Evolutionary conservation across 2,329 filamentous ascomycete genomes (phyloP), one percentile per base, ranked within the genome.

Genomic region (Aspergillus sp.): DNA sequence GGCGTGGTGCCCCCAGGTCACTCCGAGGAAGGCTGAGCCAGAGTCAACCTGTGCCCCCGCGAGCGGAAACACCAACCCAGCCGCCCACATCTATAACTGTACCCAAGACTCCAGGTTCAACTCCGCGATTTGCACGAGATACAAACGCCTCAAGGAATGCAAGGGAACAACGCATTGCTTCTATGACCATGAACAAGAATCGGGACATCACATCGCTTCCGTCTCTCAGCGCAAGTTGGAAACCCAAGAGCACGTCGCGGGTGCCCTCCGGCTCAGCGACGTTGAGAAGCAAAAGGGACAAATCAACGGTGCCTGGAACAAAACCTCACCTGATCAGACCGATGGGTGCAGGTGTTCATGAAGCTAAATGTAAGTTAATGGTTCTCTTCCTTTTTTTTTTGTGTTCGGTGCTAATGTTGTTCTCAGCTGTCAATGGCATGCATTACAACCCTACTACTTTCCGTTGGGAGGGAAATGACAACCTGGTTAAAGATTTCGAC

Each of bases 381-480:
- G 48, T 8, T 29, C 45, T 7, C 10, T 32, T 36, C 30, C 7
- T 41, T 40, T 35, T 41, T 49, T 41, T 41, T 40, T 35, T 41
- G 48, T 41, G 48, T 28, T 42, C 26, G 30, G 19, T 44, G 42
- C 50, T 55, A 41, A 52, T 39, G 2, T 39, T 43, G 26, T 50
- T 48, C 46, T 36, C 57, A 91, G 88, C 83, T 60, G 79, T 95
- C 50, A 93, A 95, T 67, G 93, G 91, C 53, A 98, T 98, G 93
- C 84, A 82, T 46, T 98, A 95, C 65, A 97, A 98, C 61, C 88
- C 93, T 5, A 74, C 78, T 29, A 86, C 87, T 6, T 93, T 83
- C 61, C 79, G 82, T 43, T 98, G 93, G 93, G 93, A 98, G 73
- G 93, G 93, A 44, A 98, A 98, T 59, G 93, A 98, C 64, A 91